phyloP scores from a whole-genome alignment of 164 flowering plant species.

The Vitis rotundifolia region DNA sequence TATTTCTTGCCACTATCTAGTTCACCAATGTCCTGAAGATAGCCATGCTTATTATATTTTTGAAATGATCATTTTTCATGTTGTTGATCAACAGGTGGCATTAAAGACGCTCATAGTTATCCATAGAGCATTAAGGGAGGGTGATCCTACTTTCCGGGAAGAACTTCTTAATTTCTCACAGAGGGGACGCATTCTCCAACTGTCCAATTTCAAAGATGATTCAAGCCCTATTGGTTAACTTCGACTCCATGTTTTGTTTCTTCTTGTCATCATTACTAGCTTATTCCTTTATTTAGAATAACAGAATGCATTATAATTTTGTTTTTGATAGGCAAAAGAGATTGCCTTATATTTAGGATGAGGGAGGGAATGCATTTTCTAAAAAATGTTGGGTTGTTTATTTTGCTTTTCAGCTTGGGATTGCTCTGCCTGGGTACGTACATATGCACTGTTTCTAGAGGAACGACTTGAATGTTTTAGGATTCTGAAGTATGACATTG shows the following conservation, averaged over 20 bases:
- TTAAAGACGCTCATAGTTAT: slow-evolving; percentile 87
- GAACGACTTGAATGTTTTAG: slow-evolving; percentile 94
- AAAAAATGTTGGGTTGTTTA: not conserved
- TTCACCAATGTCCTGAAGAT: not conserved
- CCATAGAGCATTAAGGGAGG: slow-evolving; percentile 87
- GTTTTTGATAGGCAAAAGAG: too few relatives aligned
- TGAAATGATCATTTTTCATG: not conserved
- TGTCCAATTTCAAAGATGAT: slow-evolving; percentile 96
- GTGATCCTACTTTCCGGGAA: slow-evolving; percentile 95
- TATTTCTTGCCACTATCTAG: not conserved
- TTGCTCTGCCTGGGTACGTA: slow-evolving; percentile 99
- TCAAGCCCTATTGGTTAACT: slow-evolving; percentile 86
- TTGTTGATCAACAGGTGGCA: slow-evolving; percentile 67
- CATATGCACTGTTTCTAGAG: slow-evolving; percentile 90
- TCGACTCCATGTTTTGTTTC: not conserved
- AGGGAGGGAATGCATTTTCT: not conserved
- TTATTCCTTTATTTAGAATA: not conserved
- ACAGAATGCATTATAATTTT: not conserved
- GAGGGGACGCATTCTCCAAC: slow-evolving; percentile 78
- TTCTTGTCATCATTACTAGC: not conserved
- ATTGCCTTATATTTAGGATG: not conserved
- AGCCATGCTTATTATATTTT: not conserved
- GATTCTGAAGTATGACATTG: slow-evolving; percentile 89
- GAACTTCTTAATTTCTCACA: slow-evolving; percentile 82
- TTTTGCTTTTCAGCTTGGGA: slow-evolving; percentile 82